phyloP scores from a whole-genome alignment of 139 green algal species.

The Trebouxia sp. region DNA sequence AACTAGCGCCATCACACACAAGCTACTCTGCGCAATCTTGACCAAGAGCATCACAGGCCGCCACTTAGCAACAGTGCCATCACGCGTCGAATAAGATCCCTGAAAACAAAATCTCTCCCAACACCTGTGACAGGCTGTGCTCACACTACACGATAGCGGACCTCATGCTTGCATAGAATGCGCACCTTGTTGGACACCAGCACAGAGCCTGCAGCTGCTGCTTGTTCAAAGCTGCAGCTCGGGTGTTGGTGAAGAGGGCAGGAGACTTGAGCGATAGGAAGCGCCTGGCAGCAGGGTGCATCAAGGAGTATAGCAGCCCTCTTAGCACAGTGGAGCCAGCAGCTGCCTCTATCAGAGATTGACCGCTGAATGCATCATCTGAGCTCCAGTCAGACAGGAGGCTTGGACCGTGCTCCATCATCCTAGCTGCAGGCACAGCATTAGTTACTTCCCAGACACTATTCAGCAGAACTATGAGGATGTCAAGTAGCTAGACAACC shows the following conservation, averaged over 20 bases:
- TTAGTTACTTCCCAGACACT: neutral
- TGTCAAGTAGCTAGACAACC: no score
- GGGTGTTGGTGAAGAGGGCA: slow-evolving; percentile 19
- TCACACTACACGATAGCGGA: no score
- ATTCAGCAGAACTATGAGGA: no score
- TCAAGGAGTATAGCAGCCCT: slow-evolving; percentile 60
- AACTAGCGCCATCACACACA: no score
- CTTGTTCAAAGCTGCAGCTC: slow-evolving; percentile 31
- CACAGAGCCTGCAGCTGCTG: slow-evolving; percentile 27
- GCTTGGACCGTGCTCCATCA: neutral
- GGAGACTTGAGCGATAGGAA: slow-evolving; percentile 46
- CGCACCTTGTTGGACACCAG: neutral
- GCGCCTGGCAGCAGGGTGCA: slow-evolving; percentile 51
- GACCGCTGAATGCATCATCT: neutral
- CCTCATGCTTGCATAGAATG: no score
- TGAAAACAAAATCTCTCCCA: no score
- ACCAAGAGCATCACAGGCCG: no score
- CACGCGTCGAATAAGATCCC: no score
- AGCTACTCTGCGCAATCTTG: no score
- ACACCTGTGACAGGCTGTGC: no score
- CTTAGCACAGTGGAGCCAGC: slow-evolving; percentile 51
- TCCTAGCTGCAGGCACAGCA: neutral
- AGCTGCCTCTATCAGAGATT: slow-evolving; percentile 17
- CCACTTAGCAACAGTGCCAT: no score
- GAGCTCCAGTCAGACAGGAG: neutral